A percentile compares a stretch with the other conserved stretches of the same genome.
These are phyloP conservation scores for Sarocladiaceae sp. DNA, from an alignment of 2,329 filamentous ascomycete species.

Conservation along the genomic window DNA sequence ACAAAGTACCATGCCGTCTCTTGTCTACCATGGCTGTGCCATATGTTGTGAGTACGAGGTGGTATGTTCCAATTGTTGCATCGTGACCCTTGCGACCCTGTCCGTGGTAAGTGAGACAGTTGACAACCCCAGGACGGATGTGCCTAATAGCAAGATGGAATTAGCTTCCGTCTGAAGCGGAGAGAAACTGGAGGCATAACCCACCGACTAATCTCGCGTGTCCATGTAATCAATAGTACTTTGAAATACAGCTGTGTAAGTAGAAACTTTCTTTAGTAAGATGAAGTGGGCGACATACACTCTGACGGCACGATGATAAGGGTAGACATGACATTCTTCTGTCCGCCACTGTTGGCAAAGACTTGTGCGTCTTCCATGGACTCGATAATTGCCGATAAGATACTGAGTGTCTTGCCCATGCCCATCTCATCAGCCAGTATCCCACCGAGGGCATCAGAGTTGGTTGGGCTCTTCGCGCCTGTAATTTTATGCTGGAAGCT, in stretches of 20 bases:
- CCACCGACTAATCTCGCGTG: neutral
- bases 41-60: neutral
- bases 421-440: slow-evolving; percentile 3
- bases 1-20: neutral
- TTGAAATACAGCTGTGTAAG: neutral
- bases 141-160: too few relatives aligned
- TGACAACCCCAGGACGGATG: neutral
- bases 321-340: too few relatives aligned
- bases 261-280: too few relatives aligned
- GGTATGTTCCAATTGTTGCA: neutral
- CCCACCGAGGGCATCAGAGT: neutral
- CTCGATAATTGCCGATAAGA: neutral
- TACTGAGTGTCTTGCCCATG: neutral
- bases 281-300: neutral
- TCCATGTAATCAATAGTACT: neutral
- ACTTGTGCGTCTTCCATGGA: neutral
- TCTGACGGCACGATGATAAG: neutral
- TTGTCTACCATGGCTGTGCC: neutral
- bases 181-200: too few relatives aligned
- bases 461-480: neutral
- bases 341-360: neutral
- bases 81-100: neutral
- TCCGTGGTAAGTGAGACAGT: neutral
- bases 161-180: too few relatives aligned
- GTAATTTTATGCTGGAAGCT: neutral